Conservation (phyloP, 805 yeast genomes). For the Lipomyces kockii region DNA sequence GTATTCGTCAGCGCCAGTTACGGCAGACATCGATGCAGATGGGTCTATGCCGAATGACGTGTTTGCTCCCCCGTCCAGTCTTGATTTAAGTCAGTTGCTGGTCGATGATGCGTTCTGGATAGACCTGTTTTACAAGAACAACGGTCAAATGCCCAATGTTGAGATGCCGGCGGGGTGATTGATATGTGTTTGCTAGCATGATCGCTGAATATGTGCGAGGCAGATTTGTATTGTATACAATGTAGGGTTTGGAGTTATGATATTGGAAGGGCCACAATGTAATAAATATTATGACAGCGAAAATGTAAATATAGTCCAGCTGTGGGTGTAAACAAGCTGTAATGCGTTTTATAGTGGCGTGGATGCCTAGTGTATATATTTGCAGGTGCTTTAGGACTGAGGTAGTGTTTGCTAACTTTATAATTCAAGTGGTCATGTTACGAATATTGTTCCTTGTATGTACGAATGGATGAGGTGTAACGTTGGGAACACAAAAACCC, state of each 20-base stretch:
- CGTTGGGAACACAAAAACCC: no score
- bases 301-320: not conserved
- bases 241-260: not conserved
- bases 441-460: not conserved
- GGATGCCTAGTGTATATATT: not conserved
- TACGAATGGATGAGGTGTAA: not conserved
- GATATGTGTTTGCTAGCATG: not conserved
- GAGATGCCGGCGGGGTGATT: not conserved
- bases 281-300: not conserved
- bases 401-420: not conserved
- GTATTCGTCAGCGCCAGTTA: not conserved
- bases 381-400: not conserved
- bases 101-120: constrained; percentile 16
- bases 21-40: not conserved
- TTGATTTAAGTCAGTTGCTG: constrained; percentile 12
- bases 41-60: not conserved
- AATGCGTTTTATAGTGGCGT: not conserved
- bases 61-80: constrained; percentile 1
- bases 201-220: not conserved
- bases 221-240: not conserved
- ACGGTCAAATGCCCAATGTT: not conserved
- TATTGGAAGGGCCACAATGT: not conserved
- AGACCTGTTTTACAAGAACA: constrained; percentile 7
- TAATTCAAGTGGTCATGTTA: no score
- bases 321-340: not conserved